A percentile compares a stretch with the other conserved stretches of the same genome.
phyloP scores from a whole-genome alignment of 371 early-diverging fungal species.

The Lichtheimia hyalospora region DNA sequence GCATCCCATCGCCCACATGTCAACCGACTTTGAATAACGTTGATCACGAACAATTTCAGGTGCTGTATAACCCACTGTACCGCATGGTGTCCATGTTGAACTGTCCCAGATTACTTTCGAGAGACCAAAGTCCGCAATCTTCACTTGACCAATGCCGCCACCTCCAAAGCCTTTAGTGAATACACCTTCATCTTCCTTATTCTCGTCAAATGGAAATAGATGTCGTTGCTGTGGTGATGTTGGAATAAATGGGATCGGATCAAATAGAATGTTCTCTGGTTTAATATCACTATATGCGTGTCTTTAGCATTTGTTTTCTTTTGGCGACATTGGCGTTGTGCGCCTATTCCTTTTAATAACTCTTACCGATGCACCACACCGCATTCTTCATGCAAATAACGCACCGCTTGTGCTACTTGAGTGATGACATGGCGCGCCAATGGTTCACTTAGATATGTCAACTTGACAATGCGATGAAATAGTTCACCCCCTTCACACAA shows the following conservation, averaged over 20 bases:
- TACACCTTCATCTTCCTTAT: conserved; percentile 73
- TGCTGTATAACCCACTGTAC: conserved; percentile 91
- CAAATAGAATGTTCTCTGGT: conserved; percentile 92
- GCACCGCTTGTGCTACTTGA: conserved; percentile 89
- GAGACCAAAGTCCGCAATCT: conserved; percentile 87
- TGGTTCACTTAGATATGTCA: conserved; percentile 79
- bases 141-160: conserved; percentile 81
- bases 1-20: conserved; percentile 95
- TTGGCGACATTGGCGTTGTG: background rate
- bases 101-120: conserved; percentile 83
- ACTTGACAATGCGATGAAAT: conserved; percentile 79
- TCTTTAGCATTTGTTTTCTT: conserved; percentile 2
- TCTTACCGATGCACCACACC: conserved; percentile 83
- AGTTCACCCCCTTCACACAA: conserved; percentile 85
- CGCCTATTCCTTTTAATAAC: background rate
- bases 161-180: conserved; percentile 74
- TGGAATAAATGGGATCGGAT: conserved; percentile 68
- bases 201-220: conserved; percentile 45
- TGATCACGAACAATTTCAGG: conserved; percentile 88
- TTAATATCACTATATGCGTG: conserved; percentile 78
- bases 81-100: conserved; percentile 87
- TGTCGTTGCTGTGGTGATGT: conserved; percentile 18
- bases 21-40: conserved; percentile 81
- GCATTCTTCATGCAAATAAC: conserved; percentile 84
- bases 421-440: conserved; percentile 78